Evolutionary conservation across 345 rosid genomes (phyloP), one percentile per base, ranked within the genome.

Genomic region (Gossypium stocksii): DNA sequence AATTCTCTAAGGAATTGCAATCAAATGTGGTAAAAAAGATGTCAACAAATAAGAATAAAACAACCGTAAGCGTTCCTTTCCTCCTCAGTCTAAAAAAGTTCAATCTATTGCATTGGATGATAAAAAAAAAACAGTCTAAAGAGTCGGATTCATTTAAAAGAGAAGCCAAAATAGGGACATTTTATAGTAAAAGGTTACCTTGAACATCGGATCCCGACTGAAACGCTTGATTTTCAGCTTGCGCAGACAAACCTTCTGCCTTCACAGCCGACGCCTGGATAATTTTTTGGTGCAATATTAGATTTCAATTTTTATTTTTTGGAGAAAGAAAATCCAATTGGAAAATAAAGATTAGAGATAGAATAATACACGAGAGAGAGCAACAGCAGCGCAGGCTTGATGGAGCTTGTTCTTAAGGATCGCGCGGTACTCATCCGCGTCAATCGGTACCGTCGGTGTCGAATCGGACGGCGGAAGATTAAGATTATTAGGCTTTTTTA

Each of bases 371-470:
- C 83, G 73, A 43, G 53, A 63, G 34, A 71, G 81, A 70, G 89
- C 90, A 53, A 83, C 91, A 71, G 95, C 97, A 74, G 97, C 93
- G 78, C 97, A 89, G 62, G 94, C 95, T 9, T 82, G 83, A 54
- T 90, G 82, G 65, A 89, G 97, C 78, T 86, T 86, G 69, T 54
- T 84, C 85, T 88, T 87, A 77, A 94, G 91, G 76, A 81, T 34
- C 60, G 84, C 92, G 41, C 69, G 87, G 81, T 85, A 79, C 53
- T 82, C 87, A 2, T 85, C 95, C n/a, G 84, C 66, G 69, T 84
- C 85, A n/a, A 78, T 54, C 54, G 81, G 72, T 52, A 75, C 83
- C 81, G 62, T 71, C 29, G 82, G 78, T 60, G 82, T 57, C 73
- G 72, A 73, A 73, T 71, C 75, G 77, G 80, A 74, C 56, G 73